A percentile compares a stretch with the other conserved stretches of the same genome.
These are phyloP conservation scores for Cupressus sempervirens DNA, from an alignment of 75 land plant species.

Conservation along the genomic window DNA sequence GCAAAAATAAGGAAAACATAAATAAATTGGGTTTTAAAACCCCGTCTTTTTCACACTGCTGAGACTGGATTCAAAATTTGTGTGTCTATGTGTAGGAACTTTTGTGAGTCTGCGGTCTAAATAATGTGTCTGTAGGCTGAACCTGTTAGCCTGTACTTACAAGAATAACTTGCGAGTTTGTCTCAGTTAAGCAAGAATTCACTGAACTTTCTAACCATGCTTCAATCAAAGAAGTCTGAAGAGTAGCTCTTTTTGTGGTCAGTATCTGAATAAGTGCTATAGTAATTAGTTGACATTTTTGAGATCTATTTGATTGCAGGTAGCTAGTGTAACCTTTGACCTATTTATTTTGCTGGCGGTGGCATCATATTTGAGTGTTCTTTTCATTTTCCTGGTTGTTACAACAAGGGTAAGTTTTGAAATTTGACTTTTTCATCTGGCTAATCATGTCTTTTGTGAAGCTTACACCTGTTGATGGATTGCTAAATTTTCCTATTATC, in stretches of 20 bases:
- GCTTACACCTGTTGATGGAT: not conserved
- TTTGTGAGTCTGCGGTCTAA: too few relatives aligned
- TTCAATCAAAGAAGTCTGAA: not conserved
- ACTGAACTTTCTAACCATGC: not conserved
- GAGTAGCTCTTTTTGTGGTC: not conserved
- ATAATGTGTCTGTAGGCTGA: too few relatives aligned
- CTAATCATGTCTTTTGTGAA: not conserved
- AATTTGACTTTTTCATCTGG: not conserved
- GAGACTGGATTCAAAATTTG: too few relatives aligned
- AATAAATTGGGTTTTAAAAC: too few relatives aligned
- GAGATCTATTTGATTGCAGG: constrained; percentile 50
- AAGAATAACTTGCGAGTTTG: too few relatives aligned
- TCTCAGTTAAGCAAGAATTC: too few relatives aligned
- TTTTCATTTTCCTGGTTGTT: constrained; percentile 79
- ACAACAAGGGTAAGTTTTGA: constrained; percentile 70
- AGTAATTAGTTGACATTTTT: not conserved
- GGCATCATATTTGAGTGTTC: constrained; percentile 80
- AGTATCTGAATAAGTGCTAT: not conserved
- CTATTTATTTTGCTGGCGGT: constrained; percentile 71
- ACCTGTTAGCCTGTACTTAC: too few relatives aligned
- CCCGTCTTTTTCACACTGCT: too few relatives aligned
- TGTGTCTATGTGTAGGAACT: too few relatives aligned
- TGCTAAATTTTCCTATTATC: not conserved
- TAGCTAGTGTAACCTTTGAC: constrained; percentile 97
- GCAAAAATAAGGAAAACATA: too few relatives aligned